Evolutionary conservation across 2,329 filamentous ascomycete species (phyloP).

Genomic region (Calcarisporium arbuscula): DNA sequence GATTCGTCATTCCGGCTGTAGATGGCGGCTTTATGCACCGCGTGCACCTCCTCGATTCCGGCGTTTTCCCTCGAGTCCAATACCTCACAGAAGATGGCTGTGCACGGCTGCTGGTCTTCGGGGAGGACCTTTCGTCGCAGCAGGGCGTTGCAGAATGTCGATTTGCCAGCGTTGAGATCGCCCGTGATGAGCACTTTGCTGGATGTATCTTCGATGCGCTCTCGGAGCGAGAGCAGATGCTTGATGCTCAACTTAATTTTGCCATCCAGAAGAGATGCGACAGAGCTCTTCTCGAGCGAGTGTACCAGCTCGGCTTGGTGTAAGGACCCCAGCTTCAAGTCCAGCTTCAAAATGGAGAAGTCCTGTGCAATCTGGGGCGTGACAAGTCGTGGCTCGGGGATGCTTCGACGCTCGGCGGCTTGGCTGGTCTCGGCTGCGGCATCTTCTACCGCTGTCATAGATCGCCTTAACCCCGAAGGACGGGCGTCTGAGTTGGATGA

Average conservation of each 20-base stretch:
- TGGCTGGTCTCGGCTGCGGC: slow-evolving; percentile 64
- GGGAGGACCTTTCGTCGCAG: slow-evolving; percentile 86
- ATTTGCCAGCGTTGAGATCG: slow-evolving; percentile 95
- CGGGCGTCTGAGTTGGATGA: slow-evolving; percentile 27
- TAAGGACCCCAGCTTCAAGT: slow-evolving; percentile 80
- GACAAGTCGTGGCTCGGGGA: slow-evolving; percentile 72
- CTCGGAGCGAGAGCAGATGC: slow-evolving; percentile 77
- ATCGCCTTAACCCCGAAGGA: slow-evolving; percentile 54
- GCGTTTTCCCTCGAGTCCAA: slow-evolving; percentile 87
- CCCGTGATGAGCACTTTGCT: slow-evolving; percentile 96
- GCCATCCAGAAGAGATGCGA: slow-evolving; percentile 84
- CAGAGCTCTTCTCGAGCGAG: slow-evolving; percentile 85
- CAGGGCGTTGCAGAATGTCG: slow-evolving; percentile 97
- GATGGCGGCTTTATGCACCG: slow-evolving; percentile 70
- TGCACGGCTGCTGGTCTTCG: slow-evolving; percentile 96
- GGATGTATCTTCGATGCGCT: slow-evolving; percentile 93
- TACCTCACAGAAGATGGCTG: slow-evolving; percentile 97
- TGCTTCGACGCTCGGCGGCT: slow-evolving; percentile 53
- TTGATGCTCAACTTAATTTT: slow-evolving; percentile 93
- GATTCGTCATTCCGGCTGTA: slow-evolving; percentile 91
- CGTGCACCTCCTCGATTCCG: slow-evolving; percentile 90
- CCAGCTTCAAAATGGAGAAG: slow-evolving; percentile 91
- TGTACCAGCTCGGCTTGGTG: slow-evolving; percentile 89
- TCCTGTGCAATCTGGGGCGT: slow-evolving; percentile 91
- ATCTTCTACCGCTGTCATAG: slow-evolving; percentile 61